Evolutionary conservation across 1,284 basidiomycete species (phyloP), one percentile per base, ranked within the genome.

Genomic region (Meira miltonrushii): DNA sequence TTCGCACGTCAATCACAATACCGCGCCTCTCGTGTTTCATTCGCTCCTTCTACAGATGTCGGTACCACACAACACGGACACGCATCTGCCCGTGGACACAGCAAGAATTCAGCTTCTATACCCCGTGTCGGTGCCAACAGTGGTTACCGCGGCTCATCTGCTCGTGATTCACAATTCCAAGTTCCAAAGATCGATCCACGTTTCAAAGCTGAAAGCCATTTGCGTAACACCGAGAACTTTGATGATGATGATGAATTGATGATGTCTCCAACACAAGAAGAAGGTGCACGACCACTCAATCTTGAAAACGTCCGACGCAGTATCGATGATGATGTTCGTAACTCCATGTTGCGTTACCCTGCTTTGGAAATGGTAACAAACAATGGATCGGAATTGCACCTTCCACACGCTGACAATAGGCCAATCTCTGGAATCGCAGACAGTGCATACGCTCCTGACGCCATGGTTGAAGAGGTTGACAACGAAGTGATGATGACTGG

Each of bases 261-360:
- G 15, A 37, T 43, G 44, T 15, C 11, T 28, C 41, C 44, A 9
- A 47, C 44, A 9, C 41, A 46, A 19, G 33, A 43, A n/a, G 41
- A 46, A 23, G 68, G 66, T 28, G 60, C 69, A 10, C 58, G 53
- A 37, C 62, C 66, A 17, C 61, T 71, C 25, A 48, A 48, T 17
- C 25, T 48, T 48, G 46, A 48, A 6, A 23, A 5, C 12, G 17
- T 48, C 12, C 5, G 46, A 48, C 58, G 59, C 25, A 49, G 57
- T 39, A 44, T 55, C 41, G 67, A 68, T 39, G 53, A 47, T 23
- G 57, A 56, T 39, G 59, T 60, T 21, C 60, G 69, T 57, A 66
- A 71, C 60, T 72, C 70, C 55, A 67, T 72, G 68, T 64, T 71
- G 44, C 43, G 60, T 43, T 72, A 72, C 59, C 70, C 70, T 37